phyloP scores from a whole-genome alignment of 2,329 filamentous ascomycete species.

The Tricladium varicosporioides region DNA sequence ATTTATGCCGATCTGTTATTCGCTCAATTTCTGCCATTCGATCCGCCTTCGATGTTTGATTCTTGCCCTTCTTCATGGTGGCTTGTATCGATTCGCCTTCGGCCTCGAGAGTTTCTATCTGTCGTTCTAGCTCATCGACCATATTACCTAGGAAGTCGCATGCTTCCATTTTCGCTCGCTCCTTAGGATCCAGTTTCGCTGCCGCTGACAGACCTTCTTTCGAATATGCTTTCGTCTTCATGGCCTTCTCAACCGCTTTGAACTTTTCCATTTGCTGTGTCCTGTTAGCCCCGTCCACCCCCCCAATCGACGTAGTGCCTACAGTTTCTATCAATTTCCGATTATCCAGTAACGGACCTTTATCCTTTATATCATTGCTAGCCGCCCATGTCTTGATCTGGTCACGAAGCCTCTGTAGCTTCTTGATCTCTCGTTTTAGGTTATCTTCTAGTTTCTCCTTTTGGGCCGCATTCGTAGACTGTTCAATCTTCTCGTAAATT shows the following conservation, averaged over 20 bases:
- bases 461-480: constrained; percentile 87
- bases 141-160: constrained; percentile 81
- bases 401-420: constrained; percentile 92
- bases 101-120: constrained; percentile 90
- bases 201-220: constrained; percentile 94
- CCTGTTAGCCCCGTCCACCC: constrained; percentile 26
- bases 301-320: constrained; percentile 18
- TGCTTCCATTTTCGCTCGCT: constrained; percentile 88
- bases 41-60: constrained; percentile 77
- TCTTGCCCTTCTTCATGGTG: constrained; percentile 93
- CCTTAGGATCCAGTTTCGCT: constrained; percentile 93
- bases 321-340: constrained; percentile 97
- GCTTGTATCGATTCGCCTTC: constrained; percentile 84
- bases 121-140: constrained; percentile 90
- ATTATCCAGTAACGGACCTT: constrained; percentile 89
- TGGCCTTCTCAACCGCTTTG: constrained; percentile 99
- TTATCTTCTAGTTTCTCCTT: constrained; percentile 98
- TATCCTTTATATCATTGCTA: constrained; percentile 99
- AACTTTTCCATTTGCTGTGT: constrained; percentile 97
- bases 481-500: constrained; percentile 97
- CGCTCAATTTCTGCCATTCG: constrained; percentile 83
- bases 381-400: constrained; percentile 99
- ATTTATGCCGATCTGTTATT: constrained; percentile 89
- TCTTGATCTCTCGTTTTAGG: constrained; percentile 99
- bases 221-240: constrained; percentile 99